Base-by-base conservation (phyloP, 257 asterid species). In the Primulina huaijiensis region DNA sequence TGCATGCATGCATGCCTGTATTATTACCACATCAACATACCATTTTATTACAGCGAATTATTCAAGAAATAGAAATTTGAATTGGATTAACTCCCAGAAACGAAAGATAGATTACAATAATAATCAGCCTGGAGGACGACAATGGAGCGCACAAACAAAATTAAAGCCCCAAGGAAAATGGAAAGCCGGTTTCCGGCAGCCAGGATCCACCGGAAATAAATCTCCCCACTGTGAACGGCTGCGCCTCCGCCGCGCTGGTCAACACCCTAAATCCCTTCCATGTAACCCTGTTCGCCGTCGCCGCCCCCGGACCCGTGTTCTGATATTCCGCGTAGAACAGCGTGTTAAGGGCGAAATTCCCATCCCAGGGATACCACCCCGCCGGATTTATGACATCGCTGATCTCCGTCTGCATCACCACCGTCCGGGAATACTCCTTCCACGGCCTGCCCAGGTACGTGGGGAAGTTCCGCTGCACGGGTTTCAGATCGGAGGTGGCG, bases 391-490 rank as follows among this genome's bases (percentile, higher is more conserved):
- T 83, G 2, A 81, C 79, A 23, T 75, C 10, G 60, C 83, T 79
- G 3, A 85, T 81, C 1, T 46, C 76, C 0, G 76, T 38, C 81
- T 81, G 83, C 86, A 85, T 83, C 0, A 85, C 21, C 0, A 83
- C 75, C 0, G 88, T 85, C 78, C 88, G 68, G 19, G 90, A 85
- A 33, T 78, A 85, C 56, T 77, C 75, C 71, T 65, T 74, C 90
- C 88, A 82, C 10, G 90, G 90, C 50, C 90, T 64, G 0, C 90
- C 90, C 2, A 85, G 77, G 8, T 85, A 85, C 0, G 80, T 75
- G 17, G 80, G 83, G 37, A 85, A 74, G 27, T 67, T 83, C 20
- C 66, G 5, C 58, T 63, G 78, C 31, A 78, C 88, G 0, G 90
- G 64, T 17, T 3, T 38, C 2, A 85, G 82, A 17, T 81, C 86